Percentiles rank a stretch among this genome's conserved stretches.
Evolutionary conservation across 2,329 filamentous ascomycete species (phyloP).

Genomic region (Fusarium fracticaudum): DNA sequence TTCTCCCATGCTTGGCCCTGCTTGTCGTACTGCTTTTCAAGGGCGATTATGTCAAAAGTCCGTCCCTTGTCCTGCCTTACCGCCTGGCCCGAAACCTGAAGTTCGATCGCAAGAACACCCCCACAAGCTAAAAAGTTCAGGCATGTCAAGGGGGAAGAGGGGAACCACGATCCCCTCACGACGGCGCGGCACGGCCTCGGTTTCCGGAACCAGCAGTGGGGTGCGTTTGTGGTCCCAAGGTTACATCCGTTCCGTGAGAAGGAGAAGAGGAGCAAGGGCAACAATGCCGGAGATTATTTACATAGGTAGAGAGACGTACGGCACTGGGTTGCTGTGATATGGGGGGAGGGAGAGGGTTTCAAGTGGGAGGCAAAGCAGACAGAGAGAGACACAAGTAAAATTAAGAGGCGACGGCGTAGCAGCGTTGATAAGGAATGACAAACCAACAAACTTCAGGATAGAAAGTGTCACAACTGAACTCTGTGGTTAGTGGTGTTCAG

Average conservation of each 20-base stretch:
- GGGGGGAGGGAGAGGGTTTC: background rate
- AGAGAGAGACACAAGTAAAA: background rate
- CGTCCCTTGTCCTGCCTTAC: conserved; percentile 2
- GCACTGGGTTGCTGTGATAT: background rate
- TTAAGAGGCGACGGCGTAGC: background rate
- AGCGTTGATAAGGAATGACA: background rate
- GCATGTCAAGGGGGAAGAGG: conserved; percentile 4
- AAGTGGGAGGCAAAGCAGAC: background rate
- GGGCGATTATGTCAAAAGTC: background rate
- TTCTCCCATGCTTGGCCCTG: background rate
- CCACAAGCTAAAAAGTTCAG: background rate
- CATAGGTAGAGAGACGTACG: background rate
- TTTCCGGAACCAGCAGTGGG: conserved; percentile 41
- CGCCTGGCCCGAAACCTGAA: conserved; percentile 2
- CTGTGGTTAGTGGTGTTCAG: conserved; percentile 8
- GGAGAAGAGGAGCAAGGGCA: background rate
- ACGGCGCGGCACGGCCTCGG: conserved; percentile 19
- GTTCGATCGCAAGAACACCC: background rate
- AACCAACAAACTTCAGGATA: background rate
- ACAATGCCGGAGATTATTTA: conserved; percentile 36
- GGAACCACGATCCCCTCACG: conserved; percentile 13
- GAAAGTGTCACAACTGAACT: background rate
- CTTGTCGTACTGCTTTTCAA: background rate
- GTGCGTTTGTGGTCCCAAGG: conserved; percentile 28
- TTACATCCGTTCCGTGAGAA: conserved; percentile 17